Base-by-base conservation (phyloP, 495 filamentous ascomycete genomes). In the Durotheca rogersii region DNA sequence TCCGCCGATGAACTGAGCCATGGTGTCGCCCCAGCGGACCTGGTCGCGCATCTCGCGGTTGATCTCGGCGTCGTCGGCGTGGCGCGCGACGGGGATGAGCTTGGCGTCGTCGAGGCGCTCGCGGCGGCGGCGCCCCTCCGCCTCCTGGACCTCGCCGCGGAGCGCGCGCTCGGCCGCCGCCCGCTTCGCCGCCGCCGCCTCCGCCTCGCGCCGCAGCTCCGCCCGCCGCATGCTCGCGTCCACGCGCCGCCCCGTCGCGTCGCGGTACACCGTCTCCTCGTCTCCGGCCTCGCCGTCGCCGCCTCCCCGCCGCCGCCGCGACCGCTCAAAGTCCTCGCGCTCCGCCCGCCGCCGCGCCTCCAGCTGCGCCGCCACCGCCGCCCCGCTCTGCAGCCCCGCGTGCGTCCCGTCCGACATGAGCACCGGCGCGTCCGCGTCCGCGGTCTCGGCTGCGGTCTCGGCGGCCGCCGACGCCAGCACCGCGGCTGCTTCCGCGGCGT, bases 21-120 rank as follows among this genome's bases (percentile, higher is more conserved):
- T 92, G 6, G 93, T 94, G 74, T 99, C 93, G 70, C 93, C 88
- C 93, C 93, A 99, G 58, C 91, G 71, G 41, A 82, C 81, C 54
- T 72, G 60, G 41, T 79, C 81, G 71, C 79, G 86, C 64, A 96
- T 60, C 69, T 95, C 90, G 35, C 80, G 77, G 53, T 99, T 99
- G 71, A 97, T 58, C 15, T 82, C 81, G 56, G 72, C 81, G 62
- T 99, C 94, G 57, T 97, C 92, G 12, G 79, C 80, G 38, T 78
- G 80, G 50, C 94, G 67, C 45, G 90, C 90, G 21, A 99, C 58
- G 3, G 81, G 76, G 87, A 96, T 85, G 43, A 82, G 77, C 64
- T 81, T 85, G 9, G 89, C 90, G 18, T 95, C 89, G 53, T 84
- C 72, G 11, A 96, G 66, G 51, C 80, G 69, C 69, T 85, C 78